Base-by-base conservation (phyloP, 352 stramenopile genomes). In the Phytopythium mirpurense region DNA sequence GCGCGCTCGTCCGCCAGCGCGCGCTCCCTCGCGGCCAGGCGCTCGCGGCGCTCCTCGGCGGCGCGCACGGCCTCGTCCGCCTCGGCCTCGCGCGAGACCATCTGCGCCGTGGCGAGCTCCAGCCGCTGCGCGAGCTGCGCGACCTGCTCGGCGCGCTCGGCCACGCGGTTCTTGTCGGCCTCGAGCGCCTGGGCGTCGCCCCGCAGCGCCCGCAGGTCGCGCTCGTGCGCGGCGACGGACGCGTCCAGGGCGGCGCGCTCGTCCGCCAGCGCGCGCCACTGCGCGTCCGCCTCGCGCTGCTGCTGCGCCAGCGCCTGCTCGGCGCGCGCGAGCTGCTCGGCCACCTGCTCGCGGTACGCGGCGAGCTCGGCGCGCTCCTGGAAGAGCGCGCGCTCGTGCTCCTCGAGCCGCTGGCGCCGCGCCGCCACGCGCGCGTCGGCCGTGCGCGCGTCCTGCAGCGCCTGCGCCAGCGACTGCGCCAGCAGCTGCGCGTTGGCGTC, bases 331-430 rank as follows among this genome's bases (percentile, higher is more conserved):
- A 84, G 70, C 23, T 84, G 57, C 26, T 62, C 29, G 6, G 72
- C 40, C 26, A 57, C 62, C 31, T 86, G 72, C 54, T 88, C 77
- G 5, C 70, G 72, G 19, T 76, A 78, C 0, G 67, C 70, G 21
- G 70, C 70, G 54, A 88, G 84, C 2, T 70, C 60, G 14, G 74
- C 59, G 45, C 77, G 56, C 16, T 73, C 72, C 35, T 86, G 62
- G 32, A 79, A 79, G 1, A 88, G 42, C 26, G 71, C 48, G 32
- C 68, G 64, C 44, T 86, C 77, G 24, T 74, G 65, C 18, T 77
- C 70, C 29, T 83, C 61, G 0, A 86, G 54, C 36, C 63, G 56
- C 24, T 65, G 64, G 2, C 73, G 61, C 5, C 73, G 68, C 11
- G 57, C 70, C 26, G 60, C 41, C 8, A 88, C 38, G 0, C 77